phyloP scores from a whole-genome alignment of 805 yeast species.

The Wickerhamiella musiphila region DNA sequence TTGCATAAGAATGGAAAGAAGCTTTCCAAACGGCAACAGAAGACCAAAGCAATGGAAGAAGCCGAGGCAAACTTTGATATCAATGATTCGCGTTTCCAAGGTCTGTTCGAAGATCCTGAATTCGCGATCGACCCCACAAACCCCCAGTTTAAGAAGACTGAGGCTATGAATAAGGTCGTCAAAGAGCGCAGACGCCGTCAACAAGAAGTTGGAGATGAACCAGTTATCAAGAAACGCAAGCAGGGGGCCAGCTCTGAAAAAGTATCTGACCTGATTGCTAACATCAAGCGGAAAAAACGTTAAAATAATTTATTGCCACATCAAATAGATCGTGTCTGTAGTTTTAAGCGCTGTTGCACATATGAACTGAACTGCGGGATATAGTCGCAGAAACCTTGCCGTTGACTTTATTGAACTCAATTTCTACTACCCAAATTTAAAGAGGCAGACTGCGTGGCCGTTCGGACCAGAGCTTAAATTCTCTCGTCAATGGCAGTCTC shows the following conservation, averaged over 20 bases:
- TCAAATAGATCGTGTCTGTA: too few species aligned
- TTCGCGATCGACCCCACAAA: slow-evolving; percentile 88
- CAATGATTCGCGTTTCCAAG: slow-evolving; percentile 71
- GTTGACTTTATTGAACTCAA: too few species aligned
- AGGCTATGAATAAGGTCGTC: slow-evolving; percentile 70
- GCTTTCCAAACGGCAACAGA: slow-evolving; percentile 25
- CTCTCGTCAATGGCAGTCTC: too few species aligned
- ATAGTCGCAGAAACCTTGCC: too few species aligned
- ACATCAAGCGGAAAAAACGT: slow-evolving; percentile 1
- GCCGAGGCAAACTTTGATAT: slow-evolving; percentile 47
- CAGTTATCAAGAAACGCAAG: background rate
- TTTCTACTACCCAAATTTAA: too few species aligned
- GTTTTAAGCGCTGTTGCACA: too few species aligned
- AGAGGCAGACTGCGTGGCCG: too few species aligned
- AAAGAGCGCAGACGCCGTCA: slow-evolving; percentile 38
- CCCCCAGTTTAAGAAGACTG: slow-evolving; percentile 78
- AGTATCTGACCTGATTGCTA: background rate
- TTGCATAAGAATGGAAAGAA: slow-evolving; percentile 26
- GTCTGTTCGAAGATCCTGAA: slow-evolving; percentile 67
- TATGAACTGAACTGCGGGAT: too few species aligned
- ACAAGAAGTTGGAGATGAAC: slow-evolving; percentile 1
- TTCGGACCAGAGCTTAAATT: too few species aligned
- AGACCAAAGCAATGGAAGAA: slow-evolving; percentile 27
- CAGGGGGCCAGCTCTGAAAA: background rate
- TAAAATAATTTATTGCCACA: too few species aligned